phyloP scores from a whole-genome alignment of 2,329 filamentous ascomycete genomes.

The Aureobasidium musti region DNA sequence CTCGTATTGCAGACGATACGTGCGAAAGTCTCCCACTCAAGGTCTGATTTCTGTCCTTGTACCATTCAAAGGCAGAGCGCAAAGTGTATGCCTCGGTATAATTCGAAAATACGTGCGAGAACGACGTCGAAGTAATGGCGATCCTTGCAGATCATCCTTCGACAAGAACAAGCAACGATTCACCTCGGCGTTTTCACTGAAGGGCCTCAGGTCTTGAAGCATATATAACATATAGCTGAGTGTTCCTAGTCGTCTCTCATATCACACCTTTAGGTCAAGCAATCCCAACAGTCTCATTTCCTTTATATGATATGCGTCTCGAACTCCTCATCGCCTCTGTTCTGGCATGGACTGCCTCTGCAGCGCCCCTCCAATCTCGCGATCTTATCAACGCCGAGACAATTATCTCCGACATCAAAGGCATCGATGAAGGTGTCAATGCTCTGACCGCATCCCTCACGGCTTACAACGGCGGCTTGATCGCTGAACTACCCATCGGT shows the following conservation, averaged over 20 bases:
- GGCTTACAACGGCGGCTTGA: constrained; percentile 30
- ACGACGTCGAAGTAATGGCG: neutral
- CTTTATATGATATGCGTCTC: neutral
- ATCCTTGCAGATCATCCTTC: constrained; percentile 5
- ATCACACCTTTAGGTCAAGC: neutral
- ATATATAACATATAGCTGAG: neutral
- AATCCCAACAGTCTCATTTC: neutral
- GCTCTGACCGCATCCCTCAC: constrained; percentile 32
- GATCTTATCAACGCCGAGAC: constrained; percentile 33
- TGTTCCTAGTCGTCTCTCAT: neutral
- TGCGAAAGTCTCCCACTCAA: neutral
- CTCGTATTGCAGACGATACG: constrained; percentile 3
- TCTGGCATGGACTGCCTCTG: neutral
- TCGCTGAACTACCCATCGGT: constrained; percentile 29
- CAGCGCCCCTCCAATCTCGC: constrained; percentile 16
- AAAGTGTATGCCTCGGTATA: neutral
- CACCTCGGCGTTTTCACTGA: neutral
- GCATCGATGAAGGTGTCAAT: constrained; percentile 33
- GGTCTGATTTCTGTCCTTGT: neutral
- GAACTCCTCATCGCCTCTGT: constrained; percentile 9
- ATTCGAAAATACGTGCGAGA: constrained; percentile 3
- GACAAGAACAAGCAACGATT: constrained; percentile 3
- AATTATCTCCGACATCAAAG: constrained; percentile 33
- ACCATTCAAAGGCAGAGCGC: neutral
- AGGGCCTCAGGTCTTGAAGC: too few relatives aligned